Evolutionary conservation across 345 rosid genomes (phyloP).

Genomic region (Citrus mangshanensis): DNA sequence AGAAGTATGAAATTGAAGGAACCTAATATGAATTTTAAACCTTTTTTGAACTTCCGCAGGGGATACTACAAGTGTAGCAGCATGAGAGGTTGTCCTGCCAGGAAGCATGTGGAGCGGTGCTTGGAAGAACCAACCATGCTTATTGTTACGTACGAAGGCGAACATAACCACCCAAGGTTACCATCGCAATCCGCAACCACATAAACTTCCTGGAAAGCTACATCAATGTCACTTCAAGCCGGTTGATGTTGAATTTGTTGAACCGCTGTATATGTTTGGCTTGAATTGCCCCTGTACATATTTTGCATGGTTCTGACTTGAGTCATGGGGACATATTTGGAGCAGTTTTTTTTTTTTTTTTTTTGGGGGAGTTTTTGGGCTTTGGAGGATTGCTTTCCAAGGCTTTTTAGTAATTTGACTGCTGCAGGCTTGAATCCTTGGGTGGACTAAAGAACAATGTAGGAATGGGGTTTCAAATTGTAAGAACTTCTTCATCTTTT

Average conservation of each 20-base stretch:
- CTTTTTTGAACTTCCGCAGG: conserved; percentile 36
- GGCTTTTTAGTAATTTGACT: conserved; percentile 12
- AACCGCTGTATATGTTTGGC: conserved; percentile 12
- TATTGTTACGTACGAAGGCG: conserved; percentile 91
- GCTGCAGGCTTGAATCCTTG: conserved; percentile 10
- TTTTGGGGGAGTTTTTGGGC: background rate
- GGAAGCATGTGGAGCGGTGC: conserved; percentile 98
- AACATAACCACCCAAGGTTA: conserved; percentile 76
- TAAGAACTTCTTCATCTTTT: conserved; percentile 29
- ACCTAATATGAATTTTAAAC: background rate
- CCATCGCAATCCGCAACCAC: conserved; percentile 65
- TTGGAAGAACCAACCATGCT: conserved; percentile 93
- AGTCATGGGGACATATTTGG: conserved; percentile 30
- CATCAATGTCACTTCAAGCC: conserved; percentile 15
- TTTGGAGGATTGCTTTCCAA: conserved; percentile 24
- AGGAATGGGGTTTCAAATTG: conserved; percentile 34
- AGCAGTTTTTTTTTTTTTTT: conserved; percentile 16
- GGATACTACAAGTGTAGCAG: conserved; percentile 99
- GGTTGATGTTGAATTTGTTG: conserved; percentile 11
- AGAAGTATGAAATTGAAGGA: conserved; percentile 1
- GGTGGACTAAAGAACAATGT: conserved; percentile 21
- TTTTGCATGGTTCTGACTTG: conserved; percentile 32
- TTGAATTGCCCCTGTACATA: conserved; percentile 59
- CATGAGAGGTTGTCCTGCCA: conserved; percentile 98
- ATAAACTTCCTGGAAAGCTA: conserved; percentile 23